Conservation (phyloP, 2,329 filamentous ascomycete genomes). For the Penicillium thymicola region DNA sequence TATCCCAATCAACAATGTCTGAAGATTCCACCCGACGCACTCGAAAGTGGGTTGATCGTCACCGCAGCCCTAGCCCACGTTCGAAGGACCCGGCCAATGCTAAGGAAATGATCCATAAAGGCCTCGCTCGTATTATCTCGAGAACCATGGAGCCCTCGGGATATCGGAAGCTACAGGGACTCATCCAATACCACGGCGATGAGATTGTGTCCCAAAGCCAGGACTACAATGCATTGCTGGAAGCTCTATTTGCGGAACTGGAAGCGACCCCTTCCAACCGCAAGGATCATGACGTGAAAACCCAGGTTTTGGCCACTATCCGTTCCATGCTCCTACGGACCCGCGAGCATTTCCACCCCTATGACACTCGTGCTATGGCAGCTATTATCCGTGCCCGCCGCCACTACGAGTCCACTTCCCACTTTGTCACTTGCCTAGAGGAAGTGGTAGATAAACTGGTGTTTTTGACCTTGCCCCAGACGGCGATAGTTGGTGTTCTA, state of each 20-base stretch:
- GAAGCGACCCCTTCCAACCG: slow-evolving; percentile 32
- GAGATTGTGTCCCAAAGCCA: slow-evolving; percentile 34
- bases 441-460: slow-evolving; percentile 39
- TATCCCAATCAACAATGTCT: slow-evolving; percentile 4
- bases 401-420: slow-evolving; percentile 38
- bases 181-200: slow-evolving; percentile 38
- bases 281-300: slow-evolving; percentile 38
- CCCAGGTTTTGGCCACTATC: slow-evolving; percentile 43
- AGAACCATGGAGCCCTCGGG: slow-evolving; percentile 41
- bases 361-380: slow-evolving; percentile 35
- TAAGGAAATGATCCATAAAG: slow-evolving; percentile 39
- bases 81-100: slow-evolving; percentile 40
- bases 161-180: slow-evolving; percentile 42
- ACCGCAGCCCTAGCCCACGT: slow-evolving; percentile 37
- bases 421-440: slow-evolving; percentile 41
- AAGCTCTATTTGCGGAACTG: slow-evolving; percentile 38
- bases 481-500: slow-evolving; percentile 34
- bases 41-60: slow-evolving; percentile 36
- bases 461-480: slow-evolving; percentile 18
- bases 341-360: slow-evolving; percentile 32
- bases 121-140: slow-evolving; percentile 34
- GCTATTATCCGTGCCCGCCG: slow-evolving; percentile 38
- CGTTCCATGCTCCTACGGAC: slow-evolving; percentile 40
- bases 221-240: slow-evolving; percentile 38
- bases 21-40: slow-evolving; percentile 29